Evolutionary conservation across 495 filamentous ascomycete species (phyloP), one percentile per base, ranked within the genome.

Genomic region (Neurospora sublineolata): DNA sequence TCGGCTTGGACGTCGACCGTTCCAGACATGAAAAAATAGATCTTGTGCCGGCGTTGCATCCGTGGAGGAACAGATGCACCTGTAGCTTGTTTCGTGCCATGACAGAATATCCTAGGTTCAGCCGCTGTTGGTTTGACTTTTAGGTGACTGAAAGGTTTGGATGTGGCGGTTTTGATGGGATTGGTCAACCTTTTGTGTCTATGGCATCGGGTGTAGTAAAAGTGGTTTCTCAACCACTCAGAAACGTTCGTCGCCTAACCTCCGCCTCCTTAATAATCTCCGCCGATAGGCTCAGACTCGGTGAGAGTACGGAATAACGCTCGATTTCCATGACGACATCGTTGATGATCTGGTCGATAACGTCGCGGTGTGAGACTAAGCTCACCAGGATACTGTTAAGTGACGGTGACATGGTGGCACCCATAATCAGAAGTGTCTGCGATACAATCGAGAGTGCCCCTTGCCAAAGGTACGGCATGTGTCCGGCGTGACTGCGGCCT

Each of bases 391-490:
- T 86, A 46, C 82, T 84, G 14, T 87, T 88, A 11, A 94, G 85
- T 9, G 88, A 88, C 12, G 88, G 89, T n/a, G 89, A 92, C 89
- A 94, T 92, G 20, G 89, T 93, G 68, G 91, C 91, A 8, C 91
- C 91, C 92, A 94, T 94, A 41, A 94, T 87, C 44, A 94, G 80
- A 38, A 94, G 83, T 3, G 90, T 90, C 80, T 94, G 92, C 9
- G 90, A 92, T 33, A 94, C 90, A 76, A 94, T 91, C 68, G 89
- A 92, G 58, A 94, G 84, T 3, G 92, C 92, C 40, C 92, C 92
- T 82, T 93, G 91, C 91, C 91, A 93, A 18, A 94, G 85, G 80
- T 94, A 94, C n/a, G 91, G 92, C 79, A 94, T 89, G 75, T 94
- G 92, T 71, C 92, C 92, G 75, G 91, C 91, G 75, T 92, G 91